Evolutionary conservation across 495 filamentous ascomycete species (phyloP), one percentile per base, ranked within the genome.

Genomic region (Hypoxylon subgilvum): DNA sequence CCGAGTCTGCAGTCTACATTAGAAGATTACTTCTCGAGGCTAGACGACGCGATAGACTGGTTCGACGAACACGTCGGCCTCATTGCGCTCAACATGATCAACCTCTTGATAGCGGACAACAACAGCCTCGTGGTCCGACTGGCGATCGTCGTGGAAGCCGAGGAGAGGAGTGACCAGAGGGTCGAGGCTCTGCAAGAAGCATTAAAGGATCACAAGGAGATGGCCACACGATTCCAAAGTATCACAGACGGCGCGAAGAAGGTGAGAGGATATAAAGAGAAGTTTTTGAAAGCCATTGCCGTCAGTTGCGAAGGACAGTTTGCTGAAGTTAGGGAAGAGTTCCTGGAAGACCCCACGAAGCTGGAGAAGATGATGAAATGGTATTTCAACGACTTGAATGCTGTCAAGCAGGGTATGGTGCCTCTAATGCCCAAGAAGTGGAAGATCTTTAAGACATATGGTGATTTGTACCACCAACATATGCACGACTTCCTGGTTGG

Each of bases 361-460:
- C 75, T 99, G 34, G 89, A 93, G 38, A 94, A 96, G 76, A 84
- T 79, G 60, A 78, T 96, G 72, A 84, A 84, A 52, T 99, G 95
- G 94, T 97, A 86, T 73, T 99, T 97, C 80, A 96, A 96, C 72
- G 93, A 99, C 67, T 83, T 99, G 1, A 92, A 89, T 69, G 88
- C 90, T 0, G 92, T 96, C 51, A 87, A 91, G 75, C 78, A 92
- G 42, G 92, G 94, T 62, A 95, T 99, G 86, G 82, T 87, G 40
- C 79, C 80, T 28, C 76, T 99, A 44, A 90, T 96, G 81, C 94
- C 94, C 19, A 96, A 94, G 74, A 96, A 95, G 66, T 99, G 94
- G 94, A 93, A 89, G 74, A 96, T 97, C 42, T 92, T 92, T 76
- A 84, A 86, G 68, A 95, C 89, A 13, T 97, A 95, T 71, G 84